Conservation (phyloP, 805 yeast genomes). For the Sugiyamaella valdiviana region DNA sequence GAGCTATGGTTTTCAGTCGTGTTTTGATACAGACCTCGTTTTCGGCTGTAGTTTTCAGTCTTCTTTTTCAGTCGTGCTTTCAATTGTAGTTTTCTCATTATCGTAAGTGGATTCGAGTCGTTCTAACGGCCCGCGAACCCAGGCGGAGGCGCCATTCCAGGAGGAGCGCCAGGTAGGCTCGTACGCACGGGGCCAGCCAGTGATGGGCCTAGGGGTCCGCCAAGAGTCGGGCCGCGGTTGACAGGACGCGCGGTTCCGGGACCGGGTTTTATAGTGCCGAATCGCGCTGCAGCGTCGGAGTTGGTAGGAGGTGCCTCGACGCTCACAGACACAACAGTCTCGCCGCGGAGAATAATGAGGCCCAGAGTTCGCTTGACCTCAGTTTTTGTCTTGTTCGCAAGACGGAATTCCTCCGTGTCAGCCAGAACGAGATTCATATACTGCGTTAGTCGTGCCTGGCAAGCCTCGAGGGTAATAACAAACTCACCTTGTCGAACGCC, state of each 20-base stretch:
- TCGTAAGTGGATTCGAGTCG: not conserved
- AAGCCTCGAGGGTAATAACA: constrained; percentile 1
- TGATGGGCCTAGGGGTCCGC: constrained; percentile 25
- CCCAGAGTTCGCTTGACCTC: constrained; percentile 78
- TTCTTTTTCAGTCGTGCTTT: not conserved
- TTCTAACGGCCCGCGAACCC: constrained; percentile 30
- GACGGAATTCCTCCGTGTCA: constrained; percentile 77
- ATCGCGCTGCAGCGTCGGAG: constrained; percentile 32
- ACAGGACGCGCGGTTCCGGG: constrained; percentile 33
- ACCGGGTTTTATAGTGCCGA: constrained; percentile 29
- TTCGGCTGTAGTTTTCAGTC: not conserved
- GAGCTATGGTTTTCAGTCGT: not conserved
- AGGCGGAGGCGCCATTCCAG: constrained; percentile 35
- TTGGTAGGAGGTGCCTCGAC: constrained; percentile 59
- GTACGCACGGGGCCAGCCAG: constrained; percentile 26
- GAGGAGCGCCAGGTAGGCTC: constrained; percentile 19
- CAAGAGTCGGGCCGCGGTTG: constrained; percentile 28
- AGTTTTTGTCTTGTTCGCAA: constrained; percentile 53
- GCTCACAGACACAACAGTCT: constrained; percentile 65
- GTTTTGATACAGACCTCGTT: not conserved
- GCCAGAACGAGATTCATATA: constrained; percentile 80
- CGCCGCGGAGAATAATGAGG: constrained; percentile 79
- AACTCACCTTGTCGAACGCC: constrained; percentile 65
- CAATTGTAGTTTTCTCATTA: not conserved
- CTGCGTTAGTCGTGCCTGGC: constrained; percentile 6